phyloP scores from a whole-genome alignment of 2,329 filamentous ascomycete genomes.

The Botrytis tulipae region DNA sequence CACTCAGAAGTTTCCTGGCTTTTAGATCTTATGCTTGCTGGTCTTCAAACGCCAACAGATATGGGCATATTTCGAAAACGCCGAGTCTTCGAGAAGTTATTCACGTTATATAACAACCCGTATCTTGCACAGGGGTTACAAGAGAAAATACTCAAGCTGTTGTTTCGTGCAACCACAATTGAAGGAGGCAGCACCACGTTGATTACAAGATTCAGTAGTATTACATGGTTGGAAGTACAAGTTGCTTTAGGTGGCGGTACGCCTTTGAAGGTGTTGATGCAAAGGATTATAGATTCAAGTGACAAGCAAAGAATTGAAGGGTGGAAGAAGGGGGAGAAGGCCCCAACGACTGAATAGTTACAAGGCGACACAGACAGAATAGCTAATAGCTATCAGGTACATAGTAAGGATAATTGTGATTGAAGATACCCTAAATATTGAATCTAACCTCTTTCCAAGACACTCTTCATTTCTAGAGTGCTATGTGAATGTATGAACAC shows the following conservation, averaged over 20 bases:
- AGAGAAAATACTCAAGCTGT: conserved; percentile 57
- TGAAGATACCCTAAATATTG: conserved; percentile 28
- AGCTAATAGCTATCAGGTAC: conserved; percentile 24
- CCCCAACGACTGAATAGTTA: conserved; percentile 34
- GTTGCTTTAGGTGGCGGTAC: conserved; percentile 47
- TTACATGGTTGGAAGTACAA: conserved; percentile 72
- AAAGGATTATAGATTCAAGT: conserved; percentile 61
- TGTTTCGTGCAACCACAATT: conserved; percentile 67
- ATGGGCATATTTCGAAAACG: conserved; percentile 59
- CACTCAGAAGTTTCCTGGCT: conserved; percentile 75
- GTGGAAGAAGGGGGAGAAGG: conserved; percentile 56
- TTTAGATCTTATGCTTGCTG: conserved; percentile 66
- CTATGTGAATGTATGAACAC: not conserved
- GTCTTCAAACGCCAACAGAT: conserved; percentile 58
- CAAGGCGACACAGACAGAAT: not conserved
- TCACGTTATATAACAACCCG: conserved; percentile 67
- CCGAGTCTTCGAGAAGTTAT: conserved; percentile 71
- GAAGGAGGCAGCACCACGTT: conserved; percentile 76
- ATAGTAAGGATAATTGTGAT: conserved; percentile 26
- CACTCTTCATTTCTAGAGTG: not conserved
- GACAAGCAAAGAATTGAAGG: conserved; percentile 61
- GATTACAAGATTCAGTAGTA: conserved; percentile 69
- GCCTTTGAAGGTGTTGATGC: conserved; percentile 54
- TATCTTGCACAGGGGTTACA: conserved; percentile 54
- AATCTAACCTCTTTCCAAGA: conserved; percentile 9